Base-by-base conservation (phyloP, 2,329 filamentous ascomycete genomes). In the Onygena corvina region DNA sequence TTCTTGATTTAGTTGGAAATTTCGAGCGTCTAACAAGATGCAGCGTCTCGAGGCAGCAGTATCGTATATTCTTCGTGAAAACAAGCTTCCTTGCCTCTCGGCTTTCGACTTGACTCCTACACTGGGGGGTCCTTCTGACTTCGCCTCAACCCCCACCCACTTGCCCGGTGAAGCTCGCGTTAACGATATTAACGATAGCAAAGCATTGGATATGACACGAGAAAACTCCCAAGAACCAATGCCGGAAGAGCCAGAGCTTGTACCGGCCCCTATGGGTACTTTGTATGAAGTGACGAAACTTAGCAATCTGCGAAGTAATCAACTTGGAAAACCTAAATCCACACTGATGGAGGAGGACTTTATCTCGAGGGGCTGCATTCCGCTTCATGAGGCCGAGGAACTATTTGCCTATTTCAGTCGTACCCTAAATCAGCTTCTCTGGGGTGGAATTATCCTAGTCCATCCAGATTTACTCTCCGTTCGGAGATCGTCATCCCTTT, bases 231-330 rank as follows among this genome's bases (percentile, higher is more conserved):
- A 66, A 38, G 69, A 71, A 35, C 64, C 65, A 2, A 61, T 62
- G 47, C 57, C 66, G 14, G 69, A 70, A 34, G 64, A 66, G 50
- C 59, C 64, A 25, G 66, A 66, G 27, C 60, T 72, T 29, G 71
- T 74, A 1, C 67, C 70, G 12, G 71, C 72, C 11, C 72, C 72
- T 0, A 76, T 76, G 72, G 69, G 71, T 47, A 74, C 70, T 58
- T 59, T 76, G 9, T 76, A 75, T 57, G 73, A 76, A 52, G 72
- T 76, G 11, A 76, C 74, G 1, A 72, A 73, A 47, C 60, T 76
- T 45, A 65, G 66, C 25, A 67, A 69, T 40, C 52, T 69, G 49
- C 59, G 66, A 27, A 66, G 66, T 47, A 66, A 66, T 49, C 64
- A 62, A 23, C 57, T 59, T 18, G 63, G 65, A 21, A 62, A 61